These are phyloP conservation scores for Cruciata laevipes DNA, from an alignment of 257 asterid genomes.

Conservation along the genomic window DNA sequence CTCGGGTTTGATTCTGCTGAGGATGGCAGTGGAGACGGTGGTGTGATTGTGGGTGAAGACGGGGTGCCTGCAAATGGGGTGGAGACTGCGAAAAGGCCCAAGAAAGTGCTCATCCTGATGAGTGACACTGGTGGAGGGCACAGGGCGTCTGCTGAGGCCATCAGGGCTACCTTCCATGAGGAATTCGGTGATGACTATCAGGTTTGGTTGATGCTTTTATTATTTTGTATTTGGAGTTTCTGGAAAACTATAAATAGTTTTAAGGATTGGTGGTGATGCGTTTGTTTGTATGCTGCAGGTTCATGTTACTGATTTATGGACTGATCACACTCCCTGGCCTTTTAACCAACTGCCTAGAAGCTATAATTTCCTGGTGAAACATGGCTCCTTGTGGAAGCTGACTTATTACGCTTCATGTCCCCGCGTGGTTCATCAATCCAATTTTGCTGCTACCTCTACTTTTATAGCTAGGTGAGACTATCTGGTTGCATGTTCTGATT, in stretches of 20 bases:
- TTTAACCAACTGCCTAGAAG: constrained; percentile 94
- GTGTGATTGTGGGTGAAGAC: constrained; percentile 49
- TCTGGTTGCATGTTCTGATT: background rate
- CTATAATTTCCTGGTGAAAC: constrained; percentile 94
- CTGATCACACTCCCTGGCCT: constrained; percentile 99
- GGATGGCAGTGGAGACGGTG: constrained; percentile 47
- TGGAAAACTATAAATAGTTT: background rate
- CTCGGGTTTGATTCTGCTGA: constrained; percentile 29
- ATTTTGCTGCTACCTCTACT: constrained; percentile 94
- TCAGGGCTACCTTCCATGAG: constrained; percentile 77
- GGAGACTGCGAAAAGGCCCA: constrained; percentile 33
- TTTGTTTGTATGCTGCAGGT: constrained; percentile 48
- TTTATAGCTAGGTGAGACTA: constrained; percentile 82
- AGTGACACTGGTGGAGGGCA: constrained; percentile 99
- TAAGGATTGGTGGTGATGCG: constrained; percentile 11
- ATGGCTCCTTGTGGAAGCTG: constrained; percentile 86
- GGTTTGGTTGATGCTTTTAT: constrained; percentile 35
- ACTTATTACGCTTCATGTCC: constrained; percentile 90
- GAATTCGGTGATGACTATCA: constrained; percentile 85
- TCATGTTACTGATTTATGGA: constrained; percentile 83
- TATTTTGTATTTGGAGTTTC: background rate
- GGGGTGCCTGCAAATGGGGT: constrained; percentile 36
- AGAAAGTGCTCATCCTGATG: constrained; percentile 85
- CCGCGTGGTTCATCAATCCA: constrained; percentile 80
- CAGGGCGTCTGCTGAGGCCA: constrained; percentile 99